Conservation (phyloP, 345 rosid species). For the Corymbia maculata region DNA sequence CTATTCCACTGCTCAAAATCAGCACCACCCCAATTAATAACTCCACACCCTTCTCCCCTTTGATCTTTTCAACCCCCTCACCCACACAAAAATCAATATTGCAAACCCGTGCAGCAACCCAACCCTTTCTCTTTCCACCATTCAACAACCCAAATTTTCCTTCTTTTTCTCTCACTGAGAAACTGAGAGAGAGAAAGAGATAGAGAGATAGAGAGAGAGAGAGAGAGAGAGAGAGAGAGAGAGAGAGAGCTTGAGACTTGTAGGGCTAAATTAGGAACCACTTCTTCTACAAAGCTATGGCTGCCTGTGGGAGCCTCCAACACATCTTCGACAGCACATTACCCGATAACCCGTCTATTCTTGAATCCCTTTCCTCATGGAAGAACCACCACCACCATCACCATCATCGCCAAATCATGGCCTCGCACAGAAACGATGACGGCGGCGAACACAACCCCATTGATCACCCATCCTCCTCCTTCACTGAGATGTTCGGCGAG, state of each 20-base stretch:
- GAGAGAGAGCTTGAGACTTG: neutral
- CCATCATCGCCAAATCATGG: conserved; percentile 2
- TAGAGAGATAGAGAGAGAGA: neutral
- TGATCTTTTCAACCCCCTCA: conserved; percentile 24
- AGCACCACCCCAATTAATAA: conserved; percentile 14
- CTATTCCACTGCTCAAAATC: conserved; percentile 17
- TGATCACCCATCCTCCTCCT: conserved; percentile 23
- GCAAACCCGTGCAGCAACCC: neutral
- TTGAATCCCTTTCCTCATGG: conserved; percentile 60
- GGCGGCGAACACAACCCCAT: neutral
- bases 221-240: neutral
- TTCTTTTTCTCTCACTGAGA: neutral
- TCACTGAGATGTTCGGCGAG: conserved; percentile 64
- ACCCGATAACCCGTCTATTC: conserved; percentile 38
- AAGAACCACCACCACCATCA: conserved; percentile 20
- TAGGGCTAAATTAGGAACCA: neutral
- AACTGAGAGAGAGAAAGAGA: neutral
- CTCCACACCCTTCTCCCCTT: conserved; percentile 3
- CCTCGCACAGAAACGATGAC: neutral
- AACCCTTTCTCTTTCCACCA: neutral
- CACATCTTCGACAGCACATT: conserved; percentile 50
- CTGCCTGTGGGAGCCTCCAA: conserved; percentile 62
- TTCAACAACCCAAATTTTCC: neutral
- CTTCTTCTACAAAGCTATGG: conserved; percentile 25
- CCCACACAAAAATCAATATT: neutral